Conservation (phyloP, 768 basidiomycete species). For the Boletus tylopilopsis region DNA sequence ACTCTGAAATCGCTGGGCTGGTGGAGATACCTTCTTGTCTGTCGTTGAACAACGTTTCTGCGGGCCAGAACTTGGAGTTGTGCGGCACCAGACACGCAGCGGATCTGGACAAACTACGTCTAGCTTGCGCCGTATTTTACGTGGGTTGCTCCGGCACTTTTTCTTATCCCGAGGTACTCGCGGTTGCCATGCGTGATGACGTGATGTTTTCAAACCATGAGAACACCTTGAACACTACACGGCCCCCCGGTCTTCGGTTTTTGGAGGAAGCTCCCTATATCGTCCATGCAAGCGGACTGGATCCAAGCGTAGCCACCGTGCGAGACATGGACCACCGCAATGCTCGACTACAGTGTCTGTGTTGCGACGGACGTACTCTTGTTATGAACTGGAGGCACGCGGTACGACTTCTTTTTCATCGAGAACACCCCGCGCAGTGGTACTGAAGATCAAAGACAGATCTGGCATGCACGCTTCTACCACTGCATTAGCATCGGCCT, state of each 20-base stretch:
- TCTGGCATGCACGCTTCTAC: slow-evolving; percentile 7
- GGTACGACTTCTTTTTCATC: background rate
- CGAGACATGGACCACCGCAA: slow-evolving; percentile 12
- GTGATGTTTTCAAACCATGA: background rate
- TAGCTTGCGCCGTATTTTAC: slow-evolving; percentile 12
- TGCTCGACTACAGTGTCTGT: slow-evolving; percentile 10
- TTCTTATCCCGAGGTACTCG: background rate
- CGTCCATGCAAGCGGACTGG: slow-evolving; percentile 9
- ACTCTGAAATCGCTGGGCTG: slow-evolving; percentile 3
- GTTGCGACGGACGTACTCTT: background rate
- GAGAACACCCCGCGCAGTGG: background rate
- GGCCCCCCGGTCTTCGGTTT: background rate
- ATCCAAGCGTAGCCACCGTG: slow-evolving; percentile 7
- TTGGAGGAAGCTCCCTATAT: slow-evolving; percentile 12
- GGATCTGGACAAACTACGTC: background rate
- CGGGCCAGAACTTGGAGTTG: background rate
- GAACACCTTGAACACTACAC: background rate
- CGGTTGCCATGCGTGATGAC: background rate
- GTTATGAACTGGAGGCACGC: slow-evolving; percentile 13
- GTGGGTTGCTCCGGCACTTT: background rate
- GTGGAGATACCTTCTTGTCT: slow-evolving; percentile 8
- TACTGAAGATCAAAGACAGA: background rate
- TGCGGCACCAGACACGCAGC: too few species aligned
- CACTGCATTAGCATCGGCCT: slow-evolving; percentile 4
- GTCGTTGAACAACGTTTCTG: background rate